These are phyloP conservation scores for Fusarium chlamydosporum DNA, from an alignment of 2,329 filamentous ascomycete genomes.

Conservation along the genomic window DNA sequence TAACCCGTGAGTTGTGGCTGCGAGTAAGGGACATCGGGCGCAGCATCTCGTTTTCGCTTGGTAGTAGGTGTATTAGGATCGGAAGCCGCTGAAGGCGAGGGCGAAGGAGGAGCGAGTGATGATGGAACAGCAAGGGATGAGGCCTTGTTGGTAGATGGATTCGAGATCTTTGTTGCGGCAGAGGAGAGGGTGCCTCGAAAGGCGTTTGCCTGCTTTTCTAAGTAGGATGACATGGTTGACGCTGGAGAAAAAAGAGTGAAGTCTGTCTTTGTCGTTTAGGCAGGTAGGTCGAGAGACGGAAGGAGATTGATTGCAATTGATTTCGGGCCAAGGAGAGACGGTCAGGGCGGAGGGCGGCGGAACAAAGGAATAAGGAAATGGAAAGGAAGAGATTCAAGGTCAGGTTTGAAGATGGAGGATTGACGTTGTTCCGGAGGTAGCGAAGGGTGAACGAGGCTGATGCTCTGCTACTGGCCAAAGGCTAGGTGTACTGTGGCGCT, in stretches of 20 bases:
- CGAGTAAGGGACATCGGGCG: slow-evolving; percentile 73
- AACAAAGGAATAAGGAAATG: slow-evolving; percentile 31
- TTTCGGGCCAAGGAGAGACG: slow-evolving; percentile 28
- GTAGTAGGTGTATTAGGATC: slow-evolving; percentile 74
- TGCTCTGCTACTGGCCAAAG: slow-evolving; percentile 14
- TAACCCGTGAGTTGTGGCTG: slow-evolving; percentile 82
- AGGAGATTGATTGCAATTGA: slow-evolving; percentile 10
- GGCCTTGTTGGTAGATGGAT: slow-evolving; percentile 58
- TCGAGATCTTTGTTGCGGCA: slow-evolving; percentile 74
- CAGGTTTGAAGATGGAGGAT: slow-evolving; percentile 29
- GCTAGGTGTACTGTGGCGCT: slow-evolving; percentile 34
- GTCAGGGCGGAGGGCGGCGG: slow-evolving; percentile 13
- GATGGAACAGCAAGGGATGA: slow-evolving; percentile 47
- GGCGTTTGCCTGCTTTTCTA: slow-evolving; percentile 74
- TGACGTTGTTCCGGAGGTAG: slow-evolving; percentile 46
- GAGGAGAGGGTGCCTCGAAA: slow-evolving; percentile 74
- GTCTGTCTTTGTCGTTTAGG: background rate
- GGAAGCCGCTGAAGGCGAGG: slow-evolving; percentile 70
- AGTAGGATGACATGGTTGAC: slow-evolving; percentile 70
- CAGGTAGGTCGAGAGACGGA: slow-evolving; percentile 8
- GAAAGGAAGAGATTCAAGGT: slow-evolving; percentile 34
- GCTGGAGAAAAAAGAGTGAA: slow-evolving; percentile 38
- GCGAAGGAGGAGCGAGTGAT: slow-evolving; percentile 71
- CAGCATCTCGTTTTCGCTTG: slow-evolving; percentile 71
- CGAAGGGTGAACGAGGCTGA: slow-evolving; percentile 42